These are phyloP conservation scores for Cryoendolithus antarcticus DNA, from an alignment of 2,329 filamentous ascomycete species.

Conservation along the genomic window DNA sequence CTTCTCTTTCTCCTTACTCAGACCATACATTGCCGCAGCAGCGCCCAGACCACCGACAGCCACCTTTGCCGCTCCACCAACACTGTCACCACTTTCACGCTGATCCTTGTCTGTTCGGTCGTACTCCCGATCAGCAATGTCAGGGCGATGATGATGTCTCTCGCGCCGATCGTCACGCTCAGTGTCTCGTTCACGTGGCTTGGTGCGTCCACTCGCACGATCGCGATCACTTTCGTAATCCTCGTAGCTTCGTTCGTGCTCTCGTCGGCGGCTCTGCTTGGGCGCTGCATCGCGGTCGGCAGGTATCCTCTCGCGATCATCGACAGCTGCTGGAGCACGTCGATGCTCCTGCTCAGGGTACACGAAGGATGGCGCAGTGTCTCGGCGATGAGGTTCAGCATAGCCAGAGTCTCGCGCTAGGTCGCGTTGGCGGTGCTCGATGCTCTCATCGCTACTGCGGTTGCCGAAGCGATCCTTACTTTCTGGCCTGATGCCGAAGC, in stretches of 20 bases:
- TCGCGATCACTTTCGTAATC: slow-evolving; percentile 16
- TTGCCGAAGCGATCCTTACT: slow-evolving; percentile 20
- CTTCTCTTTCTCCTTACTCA: slow-evolving; percentile 14
- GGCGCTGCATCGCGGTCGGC: slow-evolving; percentile 1
- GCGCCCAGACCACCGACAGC: slow-evolving; percentile 19
- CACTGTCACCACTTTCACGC: slow-evolving; percentile 10
- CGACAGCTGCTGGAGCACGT: too few relatives aligned
- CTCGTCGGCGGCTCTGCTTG: neutral
- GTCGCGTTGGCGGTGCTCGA: slow-evolving; percentile 23
- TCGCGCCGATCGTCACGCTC: slow-evolving; percentile 7
- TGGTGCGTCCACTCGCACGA: slow-evolving; percentile 11
- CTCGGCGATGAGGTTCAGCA: slow-evolving; percentile 15
- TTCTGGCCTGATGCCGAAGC: slow-evolving; percentile 34
- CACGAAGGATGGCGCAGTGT: slow-evolving; percentile 14
- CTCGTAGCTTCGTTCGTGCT: slow-evolving; percentile 5
- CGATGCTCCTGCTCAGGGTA: slow-evolving; percentile 8
- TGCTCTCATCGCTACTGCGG: slow-evolving; percentile 27
- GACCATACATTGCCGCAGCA: slow-evolving; percentile 18
- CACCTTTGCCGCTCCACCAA: slow-evolving; percentile 15
- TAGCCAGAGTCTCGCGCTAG: slow-evolving; percentile 17
- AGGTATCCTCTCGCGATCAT: slow-evolving; percentile 12
- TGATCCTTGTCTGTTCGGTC: slow-evolving; percentile 14
- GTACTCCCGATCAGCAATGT: slow-evolving; percentile 13
- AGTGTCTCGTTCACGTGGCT: slow-evolving; percentile 9
- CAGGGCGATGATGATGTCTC: slow-evolving; percentile 16